phyloP scores from a whole-genome alignment of 768 basidiomycete genomes.

The Zangia roseola region DNA sequence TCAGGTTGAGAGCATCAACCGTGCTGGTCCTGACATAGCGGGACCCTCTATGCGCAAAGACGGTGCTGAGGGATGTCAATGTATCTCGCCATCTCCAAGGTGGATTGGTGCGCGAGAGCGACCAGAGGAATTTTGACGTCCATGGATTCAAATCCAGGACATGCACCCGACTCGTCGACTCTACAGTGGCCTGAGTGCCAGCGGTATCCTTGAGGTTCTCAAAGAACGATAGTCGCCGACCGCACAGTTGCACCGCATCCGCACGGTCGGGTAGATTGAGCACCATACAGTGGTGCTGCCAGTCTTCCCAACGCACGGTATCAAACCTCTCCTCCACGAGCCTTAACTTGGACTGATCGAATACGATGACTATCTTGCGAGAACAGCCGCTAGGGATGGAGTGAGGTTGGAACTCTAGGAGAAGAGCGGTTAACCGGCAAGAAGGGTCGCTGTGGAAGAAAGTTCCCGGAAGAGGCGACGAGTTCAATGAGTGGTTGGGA shows the following conservation, averaged over 20 bases:
- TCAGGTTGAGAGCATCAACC: constrained; percentile 44
- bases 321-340: constrained; percentile 44
- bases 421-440: constrained; percentile 43
- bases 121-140: constrained; percentile 25
- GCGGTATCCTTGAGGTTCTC: constrained; percentile 25
- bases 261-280: constrained; percentile 33
- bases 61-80: constrained; percentile 27
- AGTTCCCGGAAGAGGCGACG: constrained; percentile 38
- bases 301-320: constrained; percentile 53
- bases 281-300: constrained; percentile 42
- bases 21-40: constrained; percentile 37
- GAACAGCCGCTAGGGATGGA: constrained; percentile 33
- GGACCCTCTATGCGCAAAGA: constrained; percentile 26
- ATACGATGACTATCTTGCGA: constrained; percentile 48
- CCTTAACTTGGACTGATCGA: constrained; percentile 52
- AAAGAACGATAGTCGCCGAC: constrained; percentile 32
- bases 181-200: background rate
- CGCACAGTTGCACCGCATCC: constrained; percentile 28
- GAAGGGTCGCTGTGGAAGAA: constrained; percentile 59
- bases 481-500: constrained; percentile 45
- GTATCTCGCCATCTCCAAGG: constrained; percentile 33
- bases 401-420: constrained; percentile 43
- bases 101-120: constrained; percentile 24
- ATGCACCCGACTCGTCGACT: constrained; percentile 27
- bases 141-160: constrained; percentile 31